Percentiles rank a stretch among this genome's conserved stretches.
phyloP scores from a whole-genome alignment of 192 early-diverging fungal species.

The Entomortierella parvispora region DNA sequence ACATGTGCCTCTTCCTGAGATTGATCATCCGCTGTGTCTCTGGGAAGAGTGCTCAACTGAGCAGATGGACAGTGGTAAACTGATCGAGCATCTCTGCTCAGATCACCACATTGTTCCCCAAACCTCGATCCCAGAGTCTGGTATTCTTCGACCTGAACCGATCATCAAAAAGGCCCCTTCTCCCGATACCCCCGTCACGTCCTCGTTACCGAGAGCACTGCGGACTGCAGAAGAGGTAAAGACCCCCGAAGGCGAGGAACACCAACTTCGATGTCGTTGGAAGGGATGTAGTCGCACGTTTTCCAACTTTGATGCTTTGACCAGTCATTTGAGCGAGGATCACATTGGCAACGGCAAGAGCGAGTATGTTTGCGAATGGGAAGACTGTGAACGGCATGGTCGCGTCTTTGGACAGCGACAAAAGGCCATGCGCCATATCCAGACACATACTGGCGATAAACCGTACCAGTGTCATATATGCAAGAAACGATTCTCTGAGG shows the following conservation, averaged over 20 bases:
- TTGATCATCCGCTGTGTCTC: conserved; percentile 57
- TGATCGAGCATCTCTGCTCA: conserved; percentile 69
- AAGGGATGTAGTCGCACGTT: conserved; percentile 67
- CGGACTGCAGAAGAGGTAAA: neutral
- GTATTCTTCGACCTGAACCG: conserved; percentile 14
- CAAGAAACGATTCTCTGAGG: conserved; percentile 79
- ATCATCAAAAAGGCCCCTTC: neutral
- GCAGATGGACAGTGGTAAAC: conserved; percentile 59
- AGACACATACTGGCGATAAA: conserved; percentile 83
- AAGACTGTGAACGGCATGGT: conserved; percentile 59
- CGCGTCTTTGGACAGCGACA: conserved; percentile 63
- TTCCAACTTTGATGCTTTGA: conserved; percentile 69
- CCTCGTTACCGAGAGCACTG: no score
- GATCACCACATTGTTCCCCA: conserved; percentile 60
- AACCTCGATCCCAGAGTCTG: conserved; percentile 23
- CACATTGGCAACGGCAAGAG: conserved; percentile 73
- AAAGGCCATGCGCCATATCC: conserved; percentile 83
- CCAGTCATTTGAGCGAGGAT: conserved; percentile 67
- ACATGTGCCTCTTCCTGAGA: conserved; percentile 49
- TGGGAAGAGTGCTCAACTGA: conserved; percentile 71
- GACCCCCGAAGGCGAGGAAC: conserved; percentile 48
- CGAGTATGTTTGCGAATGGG: conserved; percentile 65
- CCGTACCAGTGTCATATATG: conserved; percentile 81
- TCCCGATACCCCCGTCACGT: neutral
- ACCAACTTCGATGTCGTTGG: conserved; percentile 84